phyloP scores from a whole-genome alignment of 2,329 filamentous ascomycete genomes.

The Fusarium tuaranense region DNA sequence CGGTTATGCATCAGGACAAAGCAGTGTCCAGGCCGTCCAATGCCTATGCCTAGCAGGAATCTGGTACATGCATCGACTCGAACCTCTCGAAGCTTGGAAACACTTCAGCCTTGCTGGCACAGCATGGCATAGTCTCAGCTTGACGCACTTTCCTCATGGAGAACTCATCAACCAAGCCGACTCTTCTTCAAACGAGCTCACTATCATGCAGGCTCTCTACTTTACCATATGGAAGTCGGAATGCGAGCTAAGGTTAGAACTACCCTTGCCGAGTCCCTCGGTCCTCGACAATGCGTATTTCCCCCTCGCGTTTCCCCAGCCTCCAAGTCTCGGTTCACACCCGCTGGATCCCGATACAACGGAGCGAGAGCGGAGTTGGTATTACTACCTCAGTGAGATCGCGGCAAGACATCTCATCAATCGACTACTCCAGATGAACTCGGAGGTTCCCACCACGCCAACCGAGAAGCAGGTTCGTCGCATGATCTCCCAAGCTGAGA shows the following conservation, averaged over 20 bases:
- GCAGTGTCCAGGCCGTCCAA: background rate
- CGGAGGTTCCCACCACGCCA: background rate
- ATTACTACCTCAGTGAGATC: constrained; percentile 18
- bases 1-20: background rate
- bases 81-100: background rate
- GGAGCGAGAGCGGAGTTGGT: background rate
- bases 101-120: background rate
- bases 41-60: background rate
- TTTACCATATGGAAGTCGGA: background rate
- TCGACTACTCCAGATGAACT: background rate
- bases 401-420: constrained; percentile 20
- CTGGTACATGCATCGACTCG: background rate
- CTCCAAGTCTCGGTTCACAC: background rate
- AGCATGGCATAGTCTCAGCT: background rate
- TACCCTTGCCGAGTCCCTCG: background rate
- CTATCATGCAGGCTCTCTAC: background rate
- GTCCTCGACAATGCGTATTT: background rate
- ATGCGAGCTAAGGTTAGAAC: background rate
- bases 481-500: background rate
- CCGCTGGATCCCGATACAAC: background rate
- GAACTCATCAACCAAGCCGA: background rate
- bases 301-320: background rate
- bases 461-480: background rate
- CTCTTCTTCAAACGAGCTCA: background rate
- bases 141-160: background rate